phyloP scores from a whole-genome alignment of 345 rosid genomes.

The Aquilaria yunnanensis region DNA sequence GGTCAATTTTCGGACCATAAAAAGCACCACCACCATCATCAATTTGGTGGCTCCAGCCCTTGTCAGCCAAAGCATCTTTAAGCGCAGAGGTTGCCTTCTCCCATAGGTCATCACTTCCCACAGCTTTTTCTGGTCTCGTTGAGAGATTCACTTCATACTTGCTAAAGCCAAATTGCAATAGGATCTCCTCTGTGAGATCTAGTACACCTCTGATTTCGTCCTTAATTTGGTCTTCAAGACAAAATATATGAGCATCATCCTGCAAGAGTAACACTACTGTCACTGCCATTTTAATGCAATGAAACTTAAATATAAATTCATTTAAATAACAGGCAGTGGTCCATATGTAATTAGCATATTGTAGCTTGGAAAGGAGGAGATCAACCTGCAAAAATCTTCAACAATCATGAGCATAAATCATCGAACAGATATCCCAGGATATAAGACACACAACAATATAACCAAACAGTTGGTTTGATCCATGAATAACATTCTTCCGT shows the following conservation, averaged over 20 bases:
- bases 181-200: constrained; percentile 81
- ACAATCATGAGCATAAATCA: no score
- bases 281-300: no score
- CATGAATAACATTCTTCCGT: no score
- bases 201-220: constrained; percentile 93
- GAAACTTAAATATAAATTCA: no score
- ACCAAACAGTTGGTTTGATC: no score
- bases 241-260: constrained; percentile 98
- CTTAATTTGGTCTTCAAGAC: constrained; percentile 91
- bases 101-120: constrained; percentile 91
- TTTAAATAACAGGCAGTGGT: no score
- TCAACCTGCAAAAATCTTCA: no score
- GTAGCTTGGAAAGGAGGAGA: no score
- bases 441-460: no score
- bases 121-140: constrained; percentile 91
- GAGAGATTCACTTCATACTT: constrained; percentile 90
- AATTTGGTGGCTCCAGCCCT: constrained; percentile 85
- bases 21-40: constrained; percentile 99
- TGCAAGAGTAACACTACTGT: constrained; percentile 21
- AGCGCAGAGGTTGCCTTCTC: constrained; percentile 83
- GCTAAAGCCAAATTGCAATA: constrained; percentile 74
- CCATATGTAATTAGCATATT: no score
- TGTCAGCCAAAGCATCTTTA: constrained; percentile 77
- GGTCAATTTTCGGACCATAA: constrained; percentile 95
- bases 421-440: no score